Base-by-base conservation (phyloP, 202 grass and related monocot species). In the Setaria italica region DNA sequence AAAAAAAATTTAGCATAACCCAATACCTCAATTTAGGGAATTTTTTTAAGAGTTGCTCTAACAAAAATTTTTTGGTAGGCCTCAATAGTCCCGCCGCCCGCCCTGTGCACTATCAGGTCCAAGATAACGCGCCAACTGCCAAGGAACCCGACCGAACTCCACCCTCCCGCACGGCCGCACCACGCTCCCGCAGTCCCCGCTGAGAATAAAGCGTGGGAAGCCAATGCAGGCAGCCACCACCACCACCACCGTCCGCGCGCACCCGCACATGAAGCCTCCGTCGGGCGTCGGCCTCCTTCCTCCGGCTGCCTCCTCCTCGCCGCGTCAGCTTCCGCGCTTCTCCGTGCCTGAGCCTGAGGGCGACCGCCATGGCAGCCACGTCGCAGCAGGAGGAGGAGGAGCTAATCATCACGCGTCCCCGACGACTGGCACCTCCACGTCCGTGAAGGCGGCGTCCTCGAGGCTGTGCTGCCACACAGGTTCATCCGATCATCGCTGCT, bases 361-460 rank as follows among this genome's bases (percentile, higher is more conserved):
- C 76, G 20, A 57, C 2, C 29, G 76, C 81, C 77, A 91, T 91
- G 89, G 62, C 85, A 47, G 17, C 70, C 19, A 75, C 51, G 67
- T 17, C 51, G 63, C 73, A 78, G 79, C 69, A 76, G 51, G 69
- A 70, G 51, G 69, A 70, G 51, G 80, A 72, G 57, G 64, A 87
- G 30, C 89, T 99, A 12, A 68, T 83, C 33, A 84, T 99, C 86
- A 94, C 90, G 56, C 87, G 84, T 25, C 5, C 96, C 96, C 21
- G 93, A 99, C 77, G 93, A 99, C 70, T 96, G 93, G 91, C 91
- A 99, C 82, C 97, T 99, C 68, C 96, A 99, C 85, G 86, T 99
- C 30, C 90, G 93, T 5, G 85, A 99, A 19, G 97, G 91, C 46
- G 73, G 88, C 8, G 81, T 96, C 62, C 90, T 96, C 21, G 55